Evolutionary conservation across 1,139 yeast species (phyloP).

Genomic region (Kurtzmaniella quercitrusa): DNA sequence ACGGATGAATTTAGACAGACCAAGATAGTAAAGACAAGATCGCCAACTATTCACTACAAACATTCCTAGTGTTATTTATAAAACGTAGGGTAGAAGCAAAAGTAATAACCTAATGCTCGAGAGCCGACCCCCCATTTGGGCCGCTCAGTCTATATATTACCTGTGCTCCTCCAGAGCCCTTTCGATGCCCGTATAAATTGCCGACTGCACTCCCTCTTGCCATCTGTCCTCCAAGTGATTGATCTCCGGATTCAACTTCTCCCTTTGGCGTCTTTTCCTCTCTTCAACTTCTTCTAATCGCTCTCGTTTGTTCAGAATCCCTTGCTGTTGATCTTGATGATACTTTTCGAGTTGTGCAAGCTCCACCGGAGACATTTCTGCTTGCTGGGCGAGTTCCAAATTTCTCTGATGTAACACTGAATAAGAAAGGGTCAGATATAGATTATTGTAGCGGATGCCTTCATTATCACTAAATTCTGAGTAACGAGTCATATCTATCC

Average conservation of each 20-base stretch:
- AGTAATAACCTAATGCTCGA: neutral
- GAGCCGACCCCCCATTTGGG: neutral
- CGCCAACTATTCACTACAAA: too few relatives aligned
- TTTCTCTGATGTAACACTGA: constrained; percentile 27
- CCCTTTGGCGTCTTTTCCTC: constrained; percentile 31
- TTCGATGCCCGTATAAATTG: constrained; percentile 35
- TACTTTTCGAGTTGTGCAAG: constrained; percentile 4
- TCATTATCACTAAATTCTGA: constrained; percentile 15
- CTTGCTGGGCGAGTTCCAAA: constrained; percentile 19
- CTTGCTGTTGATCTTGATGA: constrained; percentile 17
- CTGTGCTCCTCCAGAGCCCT: constrained; percentile 16
- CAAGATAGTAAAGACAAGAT: too few relatives aligned
- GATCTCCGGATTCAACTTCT: constrained; percentile 31
- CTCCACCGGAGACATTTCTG: constrained; percentile 13
- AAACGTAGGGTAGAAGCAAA: neutral
- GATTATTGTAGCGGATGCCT: constrained; percentile 15
- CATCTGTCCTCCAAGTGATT: constrained; percentile 33
- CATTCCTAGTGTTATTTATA: neutral
- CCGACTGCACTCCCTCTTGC: constrained; percentile 35
- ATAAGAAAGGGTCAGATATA: constrained; percentile 32
- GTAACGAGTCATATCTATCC: constrained; percentile 31
- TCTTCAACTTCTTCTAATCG: constrained; percentile 23
- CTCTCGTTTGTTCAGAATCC: constrained; percentile 25
- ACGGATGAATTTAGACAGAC: too few relatives aligned
- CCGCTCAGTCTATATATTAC: constrained; percentile 7